These are phyloP conservation scores for Leersia perrieri DNA, from an alignment of 176 grass and related monocot species.

Conservation along the genomic window DNA sequence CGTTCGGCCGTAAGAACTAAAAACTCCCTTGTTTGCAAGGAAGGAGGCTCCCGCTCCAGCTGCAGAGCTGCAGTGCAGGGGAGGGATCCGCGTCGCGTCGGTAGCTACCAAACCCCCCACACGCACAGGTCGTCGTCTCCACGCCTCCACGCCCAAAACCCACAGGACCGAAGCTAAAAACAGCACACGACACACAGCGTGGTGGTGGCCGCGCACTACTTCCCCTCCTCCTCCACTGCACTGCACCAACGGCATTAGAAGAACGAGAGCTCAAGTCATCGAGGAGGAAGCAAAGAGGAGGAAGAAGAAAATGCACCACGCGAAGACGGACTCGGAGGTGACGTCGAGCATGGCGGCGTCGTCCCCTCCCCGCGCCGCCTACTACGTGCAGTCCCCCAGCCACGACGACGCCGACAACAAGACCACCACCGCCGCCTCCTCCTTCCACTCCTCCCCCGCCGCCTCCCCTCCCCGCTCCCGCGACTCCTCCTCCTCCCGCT, in stretches of 20 bases:
- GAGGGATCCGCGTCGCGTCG: neutral
- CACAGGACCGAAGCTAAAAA: neutral
- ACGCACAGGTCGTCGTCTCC: neutral
- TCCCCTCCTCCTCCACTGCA: neutral
- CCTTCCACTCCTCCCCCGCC: slow-evolving; percentile 69
- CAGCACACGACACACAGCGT: too few relatives aligned
- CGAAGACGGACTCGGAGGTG: slow-evolving; percentile 83
- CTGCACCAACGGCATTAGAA: neutral
- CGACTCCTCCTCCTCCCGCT: slow-evolving; percentile 68
- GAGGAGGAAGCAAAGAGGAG: neutral
- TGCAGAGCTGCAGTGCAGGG: too few relatives aligned
- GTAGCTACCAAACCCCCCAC: neutral
- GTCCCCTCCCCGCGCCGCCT: slow-evolving; percentile 51
- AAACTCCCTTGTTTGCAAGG: neutral
- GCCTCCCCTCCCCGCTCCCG: slow-evolving; percentile 67
- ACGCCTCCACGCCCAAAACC: slow-evolving; percentile 9
- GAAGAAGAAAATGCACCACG: slow-evolving; percentile 40
- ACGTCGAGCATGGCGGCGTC: slow-evolving; percentile 78
- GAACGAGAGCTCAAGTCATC: neutral
- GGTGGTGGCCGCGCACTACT: slow-evolving; percentile 38
- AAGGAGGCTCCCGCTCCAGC: neutral
- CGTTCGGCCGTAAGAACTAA: too few relatives aligned
- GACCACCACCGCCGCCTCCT: slow-evolving; percentile 51
- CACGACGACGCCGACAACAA: slow-evolving; percentile 78
- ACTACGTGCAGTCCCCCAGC: slow-evolving; percentile 93